Conservation (phyloP, 345 rosid genomes). For the Zanthoxylum bungeanum region DNA sequence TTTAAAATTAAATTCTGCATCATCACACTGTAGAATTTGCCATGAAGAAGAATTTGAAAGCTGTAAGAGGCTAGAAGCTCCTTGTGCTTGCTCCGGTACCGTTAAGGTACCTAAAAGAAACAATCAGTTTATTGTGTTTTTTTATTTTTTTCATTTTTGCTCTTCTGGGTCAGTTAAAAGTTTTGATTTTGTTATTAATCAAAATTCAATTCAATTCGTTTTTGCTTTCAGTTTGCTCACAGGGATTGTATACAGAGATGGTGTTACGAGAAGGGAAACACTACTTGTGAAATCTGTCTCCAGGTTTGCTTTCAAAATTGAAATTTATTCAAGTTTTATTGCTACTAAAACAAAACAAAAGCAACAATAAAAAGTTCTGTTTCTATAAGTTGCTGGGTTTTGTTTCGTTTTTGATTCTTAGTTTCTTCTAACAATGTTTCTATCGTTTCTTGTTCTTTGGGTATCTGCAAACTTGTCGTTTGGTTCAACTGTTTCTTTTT, state of each 20-base stretch:
- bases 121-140: no score
- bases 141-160: no score
- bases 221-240: slow-evolving; percentile 60
- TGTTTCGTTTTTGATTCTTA: background rate
- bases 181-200: background rate
- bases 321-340: background rate
- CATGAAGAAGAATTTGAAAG: slow-evolving; percentile 78
- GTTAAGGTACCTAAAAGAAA: slow-evolving; percentile 49
- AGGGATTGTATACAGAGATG: slow-evolving; percentile 97
- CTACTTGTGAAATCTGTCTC: slow-evolving; percentile 90
- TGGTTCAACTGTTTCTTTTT: no score
- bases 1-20: slow-evolving; percentile 26
- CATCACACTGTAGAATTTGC: slow-evolving; percentile 73
- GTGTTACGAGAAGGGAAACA: slow-evolving; percentile 97
- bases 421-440: background rate
- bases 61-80: slow-evolving; percentile 69
- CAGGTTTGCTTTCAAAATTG: slow-evolving; percentile 48
- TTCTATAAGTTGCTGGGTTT: background rate
- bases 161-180: background rate
- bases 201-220: background rate
- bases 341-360: background rate
- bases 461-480: slow-evolving; percentile 9
- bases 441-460: background rate
- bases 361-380: background rate
- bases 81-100: slow-evolving; percentile 94